Conservation (phyloP, 1,284 basidiomycete species). For the Lignosus rhinocerotis region DNA sequence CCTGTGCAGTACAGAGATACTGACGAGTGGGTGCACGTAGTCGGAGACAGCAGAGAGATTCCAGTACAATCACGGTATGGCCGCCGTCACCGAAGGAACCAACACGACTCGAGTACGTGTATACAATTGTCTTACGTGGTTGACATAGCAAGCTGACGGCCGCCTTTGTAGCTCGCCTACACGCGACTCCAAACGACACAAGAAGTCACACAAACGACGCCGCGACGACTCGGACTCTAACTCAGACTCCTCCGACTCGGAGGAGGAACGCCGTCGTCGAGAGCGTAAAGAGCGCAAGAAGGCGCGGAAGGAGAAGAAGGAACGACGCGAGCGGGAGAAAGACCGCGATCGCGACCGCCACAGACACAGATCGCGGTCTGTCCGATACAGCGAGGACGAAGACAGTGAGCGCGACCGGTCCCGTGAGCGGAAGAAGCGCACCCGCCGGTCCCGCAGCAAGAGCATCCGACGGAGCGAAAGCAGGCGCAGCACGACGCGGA, state of each 20-base stretch:
- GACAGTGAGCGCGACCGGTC: conserved; percentile 38
- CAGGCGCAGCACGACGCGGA: conserved; percentile 28
- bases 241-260: conserved; percentile 47
- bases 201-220: conserved; percentile 58
- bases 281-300: conserved; percentile 63
- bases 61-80: conserved; percentile 72
- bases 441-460: conserved; percentile 18
- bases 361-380: conserved; percentile 29
- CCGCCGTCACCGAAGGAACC: conserved; percentile 80
- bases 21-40: conserved; percentile 41
- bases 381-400: conserved; percentile 39
- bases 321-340: conserved; percentile 35
- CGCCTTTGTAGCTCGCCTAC: conserved; percentile 47
- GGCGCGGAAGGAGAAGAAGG: conserved; percentile 50
- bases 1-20: not conserved
- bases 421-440: conserved; percentile 33
- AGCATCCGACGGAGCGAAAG: conserved; percentile 23
- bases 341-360: conserved; percentile 35
- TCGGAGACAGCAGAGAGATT: conserved; percentile 74
- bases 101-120: conserved; percentile 55
- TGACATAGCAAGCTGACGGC: not conserved
- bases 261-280: conserved; percentile 59
- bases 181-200: conserved; percentile 48
- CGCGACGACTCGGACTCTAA: conserved; percentile 55
- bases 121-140: not conserved